Conservation (phyloP, 768 basidiomycete genomes). For the Tricholoma terreum region DNA sequence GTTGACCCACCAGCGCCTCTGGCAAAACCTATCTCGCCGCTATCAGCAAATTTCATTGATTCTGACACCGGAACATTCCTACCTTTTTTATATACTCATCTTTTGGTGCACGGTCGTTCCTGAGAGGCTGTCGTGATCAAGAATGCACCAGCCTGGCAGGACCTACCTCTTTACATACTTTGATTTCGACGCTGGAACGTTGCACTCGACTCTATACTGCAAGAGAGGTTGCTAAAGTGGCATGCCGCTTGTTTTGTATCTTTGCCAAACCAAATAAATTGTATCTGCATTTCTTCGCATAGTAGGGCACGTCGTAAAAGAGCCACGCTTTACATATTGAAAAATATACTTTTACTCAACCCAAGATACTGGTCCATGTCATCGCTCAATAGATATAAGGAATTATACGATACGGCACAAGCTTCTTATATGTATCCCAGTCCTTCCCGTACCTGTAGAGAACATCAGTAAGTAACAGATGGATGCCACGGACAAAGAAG, state of each 20-base stretch:
- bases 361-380: no score
- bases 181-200: neutral
- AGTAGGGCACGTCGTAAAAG: no score
- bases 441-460: constrained; percentile 80
- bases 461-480: constrained; percentile 3
- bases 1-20: constrained; percentile 29
- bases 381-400: constrained; percentile 68
- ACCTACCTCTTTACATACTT: neutral
- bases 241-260: neutral
- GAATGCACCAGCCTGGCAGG: neutral
- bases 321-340: neutral
- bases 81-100: neutral
- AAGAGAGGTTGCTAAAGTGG: neutral
- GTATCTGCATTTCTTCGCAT: neutral
- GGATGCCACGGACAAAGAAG: neutral
- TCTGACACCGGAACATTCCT: neutral
- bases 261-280: neutral
- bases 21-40: constrained; percentile 40
- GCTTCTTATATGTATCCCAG: constrained; percentile 86
- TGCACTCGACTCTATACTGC: neutral
- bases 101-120: neutral
- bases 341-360: neutral
- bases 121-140: neutral
- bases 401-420: constrained; percentile 84
- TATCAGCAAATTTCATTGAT: constrained; percentile 36